Conservation (phyloP, 2,329 filamentous ascomycete genomes). For the Orbilia brochopaga region DNA sequence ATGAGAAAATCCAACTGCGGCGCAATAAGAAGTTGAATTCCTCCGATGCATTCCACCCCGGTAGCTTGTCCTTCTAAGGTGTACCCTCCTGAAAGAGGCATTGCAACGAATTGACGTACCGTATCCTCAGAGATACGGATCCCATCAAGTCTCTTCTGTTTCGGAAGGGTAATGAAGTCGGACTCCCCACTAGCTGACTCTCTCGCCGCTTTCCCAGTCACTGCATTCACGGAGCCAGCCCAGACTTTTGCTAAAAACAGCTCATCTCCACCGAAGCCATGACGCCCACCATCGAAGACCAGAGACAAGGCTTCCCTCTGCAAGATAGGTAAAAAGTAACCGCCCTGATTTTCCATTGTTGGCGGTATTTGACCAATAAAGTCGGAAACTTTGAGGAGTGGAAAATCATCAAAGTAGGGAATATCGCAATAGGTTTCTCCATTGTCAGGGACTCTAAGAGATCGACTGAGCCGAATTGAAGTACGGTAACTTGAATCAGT, state of each 20-base stretch:
- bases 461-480: background rate
- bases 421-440: background rate
- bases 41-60: background rate
- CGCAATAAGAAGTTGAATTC: background rate
- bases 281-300: background rate
- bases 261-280: background rate
- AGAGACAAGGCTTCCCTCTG: background rate
- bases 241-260: constrained; percentile 1
- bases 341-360: background rate
- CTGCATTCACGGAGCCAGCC: constrained; percentile 10
- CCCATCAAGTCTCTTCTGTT: no score
- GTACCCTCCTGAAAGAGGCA: background rate
- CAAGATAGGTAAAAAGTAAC: constrained; percentile 7
- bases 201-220: background rate
- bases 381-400: background rate
- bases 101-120: background rate
- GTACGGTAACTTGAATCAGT: no score
- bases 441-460: constrained; percentile 2
- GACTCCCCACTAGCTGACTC: no score
- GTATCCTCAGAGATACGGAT: no score
- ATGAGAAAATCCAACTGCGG: background rate
- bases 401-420: background rate
- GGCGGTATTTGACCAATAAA: background rate
- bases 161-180: no score
- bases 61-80: background rate